Base-by-base conservation (phyloP, 2,329 filamentous ascomycete genomes). In the Coniochaeta sp. region DNA sequence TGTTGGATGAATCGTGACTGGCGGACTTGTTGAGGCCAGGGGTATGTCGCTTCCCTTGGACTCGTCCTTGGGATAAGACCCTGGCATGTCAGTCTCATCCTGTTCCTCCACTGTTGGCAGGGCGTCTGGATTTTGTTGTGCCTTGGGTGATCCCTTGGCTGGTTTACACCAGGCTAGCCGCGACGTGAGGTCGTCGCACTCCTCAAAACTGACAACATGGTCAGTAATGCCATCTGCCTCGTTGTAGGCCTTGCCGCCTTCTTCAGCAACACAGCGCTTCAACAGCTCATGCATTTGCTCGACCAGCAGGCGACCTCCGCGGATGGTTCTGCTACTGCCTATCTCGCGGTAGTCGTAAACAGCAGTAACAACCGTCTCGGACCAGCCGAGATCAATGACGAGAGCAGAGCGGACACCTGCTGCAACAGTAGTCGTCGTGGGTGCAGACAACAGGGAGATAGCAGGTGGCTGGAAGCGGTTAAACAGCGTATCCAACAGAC, bases 301-400 rank as follows among this genome's bases (percentile, higher is more conserved):
- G 50, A 89, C 82, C 22, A 98, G 76, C 60, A 83, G 72, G 68
- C 87, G 93, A 61, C 89, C 91, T 36, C 86, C 92, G 64, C 95
- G 82, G 16, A 90, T 80, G 42, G 85, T 93, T 59, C 90, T 82
- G 60, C 80, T 84, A 59, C 85, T 85, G 17, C 81, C 79, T 1
- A 96, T 85, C 71, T 96, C 92, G 59, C 90, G 87, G 71, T 92
- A 96, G 74, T 99, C 95, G 70, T 93, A 98, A 7, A 98, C 81
- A 6, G 88, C 89, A 0, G 91, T 96, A 24, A 96, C 84, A 0
- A 88, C 83, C 0, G 93, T 96, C 73, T 98, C 95, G 47, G 87
- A 82, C 95, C 95, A 99, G 50, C 93, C 95, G 62, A 99, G 81
- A 69, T 99, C 92, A 40, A 99, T 80, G 0, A 98, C 85, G 47